Conservation (phyloP, 176 grass and related monocot genomes). For the Musa beccarii region DNA sequence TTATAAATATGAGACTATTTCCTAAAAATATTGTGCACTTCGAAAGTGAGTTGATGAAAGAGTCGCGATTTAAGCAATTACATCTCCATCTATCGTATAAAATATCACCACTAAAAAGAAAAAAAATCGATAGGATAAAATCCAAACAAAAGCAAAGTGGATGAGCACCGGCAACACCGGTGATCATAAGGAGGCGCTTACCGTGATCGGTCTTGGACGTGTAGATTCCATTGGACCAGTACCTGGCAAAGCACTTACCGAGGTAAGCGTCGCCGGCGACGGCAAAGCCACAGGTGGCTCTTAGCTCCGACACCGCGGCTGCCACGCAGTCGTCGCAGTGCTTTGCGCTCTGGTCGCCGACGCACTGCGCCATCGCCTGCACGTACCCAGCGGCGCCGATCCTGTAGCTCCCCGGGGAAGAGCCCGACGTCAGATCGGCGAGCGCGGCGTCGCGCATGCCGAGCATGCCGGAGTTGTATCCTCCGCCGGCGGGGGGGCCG, state of each 20-base stretch:
- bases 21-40: no score
- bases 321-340: slow-evolving; percentile 58
- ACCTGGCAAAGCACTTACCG: slow-evolving; percentile 75
- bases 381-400: slow-evolving; percentile 49
- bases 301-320: slow-evolving; percentile 47
- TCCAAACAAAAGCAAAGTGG: not conserved
- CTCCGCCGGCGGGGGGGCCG: slow-evolving; percentile 26
- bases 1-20: no score
- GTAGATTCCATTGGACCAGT: slow-evolving; percentile 34
- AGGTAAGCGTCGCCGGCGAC: slow-evolving; percentile 62
- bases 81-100: no score
- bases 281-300: slow-evolving; percentile 44
- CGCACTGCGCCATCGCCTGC: slow-evolving; percentile 89
- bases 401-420: slow-evolving; percentile 33
- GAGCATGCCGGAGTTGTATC: slow-evolving; percentile 20
- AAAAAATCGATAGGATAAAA: no score
- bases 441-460: slow-evolving; percentile 65
- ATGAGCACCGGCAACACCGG: not conserved
- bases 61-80: no score
- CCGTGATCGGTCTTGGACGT: not conserved
- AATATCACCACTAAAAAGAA: no score
- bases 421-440: slow-evolving; percentile 34
- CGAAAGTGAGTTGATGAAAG: no score
- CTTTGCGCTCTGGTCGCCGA: slow-evolving; percentile 52
- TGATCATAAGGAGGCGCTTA: not conserved